Base-by-base conservation (phyloP, 345 rosid genomes). In the Microcos paniculata region DNA sequence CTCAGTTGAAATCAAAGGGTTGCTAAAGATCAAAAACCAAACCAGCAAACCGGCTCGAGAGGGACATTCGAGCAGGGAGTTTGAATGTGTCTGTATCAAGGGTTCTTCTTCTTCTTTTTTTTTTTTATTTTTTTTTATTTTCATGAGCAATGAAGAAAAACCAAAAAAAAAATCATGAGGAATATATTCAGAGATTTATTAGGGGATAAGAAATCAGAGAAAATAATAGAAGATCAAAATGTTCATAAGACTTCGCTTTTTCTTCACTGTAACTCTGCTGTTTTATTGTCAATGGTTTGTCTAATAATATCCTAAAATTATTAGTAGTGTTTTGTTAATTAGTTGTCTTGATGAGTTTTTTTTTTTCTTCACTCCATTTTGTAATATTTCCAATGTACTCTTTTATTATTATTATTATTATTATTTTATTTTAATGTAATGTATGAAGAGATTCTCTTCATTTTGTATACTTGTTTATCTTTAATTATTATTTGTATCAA, bases 51-150 rank as follows among this genome's bases (percentile, higher is more conserved):
- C 77, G 84, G 90, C 88, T 87, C 85, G 82, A 75, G 76, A 77
- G 77, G 83, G 79, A 76, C n/a, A n/a, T n/a, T 76, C 79, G 83
- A 84, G 91, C 84, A 79, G 70, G 84, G 86, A 88, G 87, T 84
- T 84, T 85, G 90, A 71, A 82, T 71, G 74, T 77, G 61, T 55
- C 5, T 75, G 82, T 74, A 74, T 62, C 72, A 74, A 70, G 71
- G 2, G 42, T 53, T 53, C 78, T 46, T 55, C 7, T 57, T 46
- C 19, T 33, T 52, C 2, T 68, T 33, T 26, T 33, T 42, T 31
- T 49, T 19, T 19, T 40, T 45, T 35, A 35, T 3, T 51, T 56
- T 43, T 3, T 24, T 23, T 48, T 51, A 14, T 42, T n/a, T n/a
- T n/a, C n/a, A n/a, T n/a, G n/a, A n/a, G n/a, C 31, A 38, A 1